These are phyloP conservation scores for Camellia lanceoleosa DNA, from an alignment of 148 eudicot species.

Conservation along the genomic window DNA sequence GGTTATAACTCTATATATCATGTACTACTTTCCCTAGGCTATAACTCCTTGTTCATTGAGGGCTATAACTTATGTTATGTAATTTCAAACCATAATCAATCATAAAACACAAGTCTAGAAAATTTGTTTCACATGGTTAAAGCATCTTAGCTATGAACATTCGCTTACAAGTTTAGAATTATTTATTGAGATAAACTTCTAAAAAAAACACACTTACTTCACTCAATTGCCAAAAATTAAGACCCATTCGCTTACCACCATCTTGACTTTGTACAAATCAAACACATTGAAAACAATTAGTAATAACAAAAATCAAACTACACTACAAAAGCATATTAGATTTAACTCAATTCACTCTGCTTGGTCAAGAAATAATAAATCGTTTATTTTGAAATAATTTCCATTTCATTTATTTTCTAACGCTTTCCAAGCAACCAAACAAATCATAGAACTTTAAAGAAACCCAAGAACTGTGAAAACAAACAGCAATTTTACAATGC, in stretches of 20 bases:
- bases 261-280: constrained; percentile 67
- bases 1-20: no score
- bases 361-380: no score
- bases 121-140: not conserved
- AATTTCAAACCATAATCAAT: not conserved
- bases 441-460: no score
- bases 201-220: constrained; percentile 55
- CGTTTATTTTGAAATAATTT: no score
- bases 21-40: not conserved
- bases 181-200: no score
- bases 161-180: not conserved
- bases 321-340: no score
- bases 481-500: no score
- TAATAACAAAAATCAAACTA: no score
- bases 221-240: constrained; percentile 86
- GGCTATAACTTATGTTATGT: not conserved
- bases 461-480: no score
- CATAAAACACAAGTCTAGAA: not conserved
- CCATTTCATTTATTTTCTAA: no score
- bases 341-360: no score
- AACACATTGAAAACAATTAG: not conserved
- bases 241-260: constrained; percentile 90
- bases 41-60: not conserved
- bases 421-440: no score
- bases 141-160: not conserved